Percentiles rank a stretch among this genome's conserved stretches.
These are phyloP conservation scores for Typha latifolia DNA, from an alignment of 176 grass and related monocot species.

Conservation along the genomic window DNA sequence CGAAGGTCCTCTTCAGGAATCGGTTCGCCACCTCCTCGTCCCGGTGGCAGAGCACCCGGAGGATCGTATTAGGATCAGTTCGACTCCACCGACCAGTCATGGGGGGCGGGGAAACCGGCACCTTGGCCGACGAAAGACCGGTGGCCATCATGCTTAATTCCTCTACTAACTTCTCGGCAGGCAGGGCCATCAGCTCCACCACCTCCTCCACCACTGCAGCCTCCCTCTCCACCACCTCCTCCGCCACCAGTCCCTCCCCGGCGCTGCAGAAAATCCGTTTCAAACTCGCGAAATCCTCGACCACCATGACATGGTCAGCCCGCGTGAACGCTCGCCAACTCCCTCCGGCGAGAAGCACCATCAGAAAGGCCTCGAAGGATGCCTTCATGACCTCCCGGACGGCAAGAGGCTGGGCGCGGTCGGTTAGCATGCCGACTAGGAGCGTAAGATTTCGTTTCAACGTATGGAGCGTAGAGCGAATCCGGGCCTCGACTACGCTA, in stretches of 20 bases:
- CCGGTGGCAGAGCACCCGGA: conserved; percentile 55
- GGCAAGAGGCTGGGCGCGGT: conserved; percentile 31
- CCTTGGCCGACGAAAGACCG: no score
- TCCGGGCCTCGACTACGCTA: conserved; percentile 21
- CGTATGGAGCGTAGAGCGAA: conserved; percentile 23
- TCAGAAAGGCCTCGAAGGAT: conserved; percentile 40
- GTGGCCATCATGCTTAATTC: conserved; percentile 25
- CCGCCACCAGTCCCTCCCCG: conserved; percentile 38
- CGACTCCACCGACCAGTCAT: conserved; percentile 45
- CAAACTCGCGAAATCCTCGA: conserved; percentile 41
- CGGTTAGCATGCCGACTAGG: conserved; percentile 32
- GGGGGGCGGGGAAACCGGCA: conserved; percentile 2
- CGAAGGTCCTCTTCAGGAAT: conserved; percentile 54
- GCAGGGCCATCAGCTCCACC: conserved; percentile 37
- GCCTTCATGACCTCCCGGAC: conserved; percentile 40
- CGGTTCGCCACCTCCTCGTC: conserved; percentile 45
- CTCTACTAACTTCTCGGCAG: conserved; percentile 41
- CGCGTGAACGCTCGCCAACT: conserved; percentile 25
- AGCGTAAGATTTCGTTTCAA: conserved; percentile 48
- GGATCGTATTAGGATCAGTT: conserved; percentile 43
- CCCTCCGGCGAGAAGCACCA: conserved; percentile 47
- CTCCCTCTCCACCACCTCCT: conserved; percentile 39
- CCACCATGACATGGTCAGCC: conserved; percentile 19
- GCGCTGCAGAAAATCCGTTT: conserved; percentile 38
- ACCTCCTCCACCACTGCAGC: conserved; percentile 28